These are phyloP conservation scores for Allium fistulosum DNA, from an alignment of 106 monocot genomes.

Conservation along the genomic window DNA sequence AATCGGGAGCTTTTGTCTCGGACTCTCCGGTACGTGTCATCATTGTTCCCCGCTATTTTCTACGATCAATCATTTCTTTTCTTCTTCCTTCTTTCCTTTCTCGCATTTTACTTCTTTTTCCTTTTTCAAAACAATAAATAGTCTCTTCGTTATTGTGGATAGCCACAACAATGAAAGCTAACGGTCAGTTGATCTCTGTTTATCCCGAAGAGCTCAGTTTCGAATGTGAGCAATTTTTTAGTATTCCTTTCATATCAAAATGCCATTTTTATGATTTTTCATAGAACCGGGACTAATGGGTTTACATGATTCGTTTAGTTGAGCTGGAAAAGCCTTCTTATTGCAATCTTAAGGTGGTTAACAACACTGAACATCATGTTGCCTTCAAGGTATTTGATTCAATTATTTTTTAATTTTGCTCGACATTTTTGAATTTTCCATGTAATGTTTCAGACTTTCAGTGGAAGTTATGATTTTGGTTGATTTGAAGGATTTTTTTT, in stretches of 20 bases:
- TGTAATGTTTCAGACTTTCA: too few relatives aligned
- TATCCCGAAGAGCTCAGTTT: conserved; percentile 68
- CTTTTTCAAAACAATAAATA: background rate
- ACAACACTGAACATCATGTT: conserved; percentile 88
- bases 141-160: background rate
- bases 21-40: background rate
- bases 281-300: background rate
- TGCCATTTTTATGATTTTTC: background rate
- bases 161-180: conserved; percentile 26
- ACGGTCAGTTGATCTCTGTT: conserved; percentile 48
- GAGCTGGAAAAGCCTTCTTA: conserved; percentile 71
- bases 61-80: background rate
- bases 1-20: background rate
- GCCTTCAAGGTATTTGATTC: conserved; percentile 75
- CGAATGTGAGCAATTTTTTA: conserved; percentile 25
- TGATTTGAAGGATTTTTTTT: too few relatives aligned
- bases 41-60: conserved; percentile 9
- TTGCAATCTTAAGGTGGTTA: conserved; percentile 82
- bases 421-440: too few relatives aligned
- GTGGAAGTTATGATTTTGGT: too few relatives aligned
- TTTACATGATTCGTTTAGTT: conserved; percentile 37
- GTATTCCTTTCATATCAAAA: background rate
- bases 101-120: background rate
- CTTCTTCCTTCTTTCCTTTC: background rate
- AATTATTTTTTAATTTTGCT: too few relatives aligned